Percentiles rank a stretch among this genome's conserved stretches.
Evolutionary conservation across 2,329 filamentous ascomycete genomes (phyloP).

Genomic region (Neopestalotiopsis rosae): DNA sequence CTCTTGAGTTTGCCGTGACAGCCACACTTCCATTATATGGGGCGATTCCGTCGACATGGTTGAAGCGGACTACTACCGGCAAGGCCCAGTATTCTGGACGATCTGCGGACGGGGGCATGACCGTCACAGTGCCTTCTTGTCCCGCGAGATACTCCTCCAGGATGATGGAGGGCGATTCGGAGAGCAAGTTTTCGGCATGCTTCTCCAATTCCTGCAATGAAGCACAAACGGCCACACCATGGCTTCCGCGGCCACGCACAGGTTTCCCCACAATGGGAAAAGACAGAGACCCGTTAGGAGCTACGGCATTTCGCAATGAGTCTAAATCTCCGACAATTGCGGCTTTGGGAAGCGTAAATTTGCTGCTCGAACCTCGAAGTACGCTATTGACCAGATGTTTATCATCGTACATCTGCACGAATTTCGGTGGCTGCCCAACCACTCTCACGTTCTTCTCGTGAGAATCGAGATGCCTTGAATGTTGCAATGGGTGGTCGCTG

Average conservation of each 20-base stretch:
- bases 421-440: neutral
- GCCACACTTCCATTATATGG: constrained; percentile 55
- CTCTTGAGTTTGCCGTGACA: constrained; percentile 51
- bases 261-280: constrained; percentile 54
- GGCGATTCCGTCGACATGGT: constrained; percentile 51
- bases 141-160: constrained; percentile 54
- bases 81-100: constrained; percentile 45
- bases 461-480: neutral
- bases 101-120: constrained; percentile 50
- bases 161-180: constrained; percentile 44
- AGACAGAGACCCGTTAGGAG: constrained; percentile 10
- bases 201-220: constrained; percentile 32
- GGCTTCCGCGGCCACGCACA: constrained; percentile 52
- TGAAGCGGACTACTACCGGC: constrained; percentile 51
- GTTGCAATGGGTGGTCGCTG: neutral
- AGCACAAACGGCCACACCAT: constrained; percentile 53
- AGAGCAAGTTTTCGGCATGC: constrained; percentile 41
- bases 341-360: constrained; percentile 43
- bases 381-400: constrained; percentile 53
- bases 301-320: neutral
- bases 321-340: constrained; percentile 33
- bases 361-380: constrained; percentile 37
- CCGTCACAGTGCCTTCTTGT: constrained; percentile 55
- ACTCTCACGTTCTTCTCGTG: neutral
- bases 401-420: constrained; percentile 32